Evolutionary conservation across 2,329 filamentous ascomycete species (phyloP).

Genomic region (Colletotrichum horii): DNA sequence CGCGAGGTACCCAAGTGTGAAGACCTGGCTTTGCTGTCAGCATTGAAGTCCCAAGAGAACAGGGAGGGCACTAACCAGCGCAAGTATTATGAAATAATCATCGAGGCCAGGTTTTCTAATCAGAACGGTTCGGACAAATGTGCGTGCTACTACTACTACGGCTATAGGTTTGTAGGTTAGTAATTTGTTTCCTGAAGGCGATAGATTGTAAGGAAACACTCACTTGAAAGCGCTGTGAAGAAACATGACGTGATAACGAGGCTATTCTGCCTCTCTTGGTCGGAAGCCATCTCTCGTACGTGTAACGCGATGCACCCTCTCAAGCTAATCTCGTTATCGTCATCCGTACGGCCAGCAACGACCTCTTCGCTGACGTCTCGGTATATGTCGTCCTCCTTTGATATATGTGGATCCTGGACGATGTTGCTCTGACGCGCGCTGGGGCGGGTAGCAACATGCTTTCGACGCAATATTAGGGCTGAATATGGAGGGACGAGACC

Average conservation of each 20-base stretch:
- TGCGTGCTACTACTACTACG: constrained; percentile 19
- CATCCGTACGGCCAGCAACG: neutral
- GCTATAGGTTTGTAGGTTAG: neutral
- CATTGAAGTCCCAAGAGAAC: neutral
- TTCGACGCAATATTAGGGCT: neutral
- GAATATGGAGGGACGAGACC: neutral
- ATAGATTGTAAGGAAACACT: neutral
- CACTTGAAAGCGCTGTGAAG: constrained; percentile 23
- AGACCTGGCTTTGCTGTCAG: neutral
- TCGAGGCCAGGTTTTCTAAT: constrained; percentile 26
- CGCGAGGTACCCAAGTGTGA: constrained; percentile 20
- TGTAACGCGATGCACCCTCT: neutral
- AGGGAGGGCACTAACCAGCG: constrained; percentile 7
- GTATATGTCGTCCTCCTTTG: neutral
- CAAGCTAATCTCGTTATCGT: neutral
- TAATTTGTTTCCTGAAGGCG: neutral
- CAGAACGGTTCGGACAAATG: constrained; percentile 16
- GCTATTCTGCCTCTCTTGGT: constrained; percentile 25
- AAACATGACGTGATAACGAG: constrained; percentile 21
- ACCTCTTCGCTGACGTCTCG: neutral
- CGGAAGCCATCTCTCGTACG: constrained; percentile 14
- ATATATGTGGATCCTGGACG: neutral
- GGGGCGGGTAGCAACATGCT: neutral
- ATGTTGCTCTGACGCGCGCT: neutral
- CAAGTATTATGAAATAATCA: constrained; percentile 23